Base-by-base conservation (phyloP, 108 stramenopile species). In the Stephanodiscus triporus region DNA sequence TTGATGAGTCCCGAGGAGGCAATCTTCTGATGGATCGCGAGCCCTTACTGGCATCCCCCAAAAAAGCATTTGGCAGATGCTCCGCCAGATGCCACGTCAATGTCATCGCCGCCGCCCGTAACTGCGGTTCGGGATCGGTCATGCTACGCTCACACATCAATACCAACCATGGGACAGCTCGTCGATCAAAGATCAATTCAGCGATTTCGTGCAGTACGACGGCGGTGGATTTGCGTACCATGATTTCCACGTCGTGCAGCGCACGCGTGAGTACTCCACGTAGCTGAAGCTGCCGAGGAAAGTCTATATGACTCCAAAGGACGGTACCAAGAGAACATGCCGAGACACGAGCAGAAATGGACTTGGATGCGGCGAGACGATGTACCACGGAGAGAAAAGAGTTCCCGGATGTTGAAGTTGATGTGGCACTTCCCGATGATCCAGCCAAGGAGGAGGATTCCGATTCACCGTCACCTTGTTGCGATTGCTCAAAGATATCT, bases 141-240 rank as follows among this genome's bases (percentile, higher is more conserved):
- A 96, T 94, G 34, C 89, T 90, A 5, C 95, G 85, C 81, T 96
- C 95, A 59, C 91, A 91, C 95, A 96, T 96, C 48, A 96, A 74
- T 9, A 96, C 93, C 30, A 94, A 59, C 95, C 95, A 96, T 8
- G 95, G 91, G 45, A 92, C 91, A 32, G 88, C 77, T 14, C 91
- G 82, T 29, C 87, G 69, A 84, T 92, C 91, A 66, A 90, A 93
- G 9, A 91, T 89, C 32, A 93, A 47, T 60, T 96, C 95, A 9
- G 92, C 92, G 79, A 96, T 90, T 70, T 96, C 93, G 74, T 91
- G 91, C 9, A 96, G 78, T 9, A 94, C 95, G 10, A 85, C 87
- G 5, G 89, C 91, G 11, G 95, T 94, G 8, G 95, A 88, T 72
- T 91, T 93, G 49, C 95, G 79, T 23, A 96, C 95, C 66, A 87